Percentiles rank a stretch among this genome's conserved stretches.
These are phyloP conservation scores for Cystobasidium slooffiae DNA, from an alignment of 1,284 basidiomycete species.

Conservation along the genomic window DNA sequence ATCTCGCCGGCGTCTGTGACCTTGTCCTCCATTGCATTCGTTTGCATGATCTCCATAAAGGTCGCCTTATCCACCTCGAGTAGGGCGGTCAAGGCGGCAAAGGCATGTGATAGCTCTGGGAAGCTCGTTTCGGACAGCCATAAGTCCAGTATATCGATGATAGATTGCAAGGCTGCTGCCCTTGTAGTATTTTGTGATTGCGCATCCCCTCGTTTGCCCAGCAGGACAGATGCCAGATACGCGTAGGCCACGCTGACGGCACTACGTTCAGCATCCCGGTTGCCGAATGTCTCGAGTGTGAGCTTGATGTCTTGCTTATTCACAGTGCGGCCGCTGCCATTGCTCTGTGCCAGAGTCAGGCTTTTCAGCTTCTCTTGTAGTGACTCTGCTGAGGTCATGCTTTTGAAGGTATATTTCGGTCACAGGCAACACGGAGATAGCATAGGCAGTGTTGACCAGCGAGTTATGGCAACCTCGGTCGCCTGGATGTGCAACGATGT, in stretches of 20 bases:
- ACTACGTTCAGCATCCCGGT: background rate
- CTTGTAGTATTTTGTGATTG: background rate
- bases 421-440: too few relatives aligned
- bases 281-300: slow-evolving; percentile 16
- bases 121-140: slow-evolving; percentile 35
- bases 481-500: too few relatives aligned
- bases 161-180: background rate
- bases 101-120: slow-evolving; percentile 30
- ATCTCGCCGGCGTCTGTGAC: slow-evolving; percentile 30
- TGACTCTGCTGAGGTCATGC: background rate
- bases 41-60: slow-evolving; percentile 7
- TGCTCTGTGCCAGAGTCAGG: background rate
- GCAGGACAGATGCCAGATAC: slow-evolving; percentile 26
- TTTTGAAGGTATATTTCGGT: background rate
- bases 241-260: slow-evolving; percentile 18
- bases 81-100: slow-evolving; percentile 30
- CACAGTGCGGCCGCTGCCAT: background rate
- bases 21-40: slow-evolving; percentile 19
- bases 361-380: background rate
- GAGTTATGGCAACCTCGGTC: too few relatives aligned
- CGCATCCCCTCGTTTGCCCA: background rate
- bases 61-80: slow-evolving; percentile 18
- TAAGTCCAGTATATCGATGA: background rate
- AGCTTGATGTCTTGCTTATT: slow-evolving; percentile 20
- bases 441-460: too few relatives aligned